Conservation (phyloP, 129 eudicot species). For the Artemisia tridentata region DNA sequence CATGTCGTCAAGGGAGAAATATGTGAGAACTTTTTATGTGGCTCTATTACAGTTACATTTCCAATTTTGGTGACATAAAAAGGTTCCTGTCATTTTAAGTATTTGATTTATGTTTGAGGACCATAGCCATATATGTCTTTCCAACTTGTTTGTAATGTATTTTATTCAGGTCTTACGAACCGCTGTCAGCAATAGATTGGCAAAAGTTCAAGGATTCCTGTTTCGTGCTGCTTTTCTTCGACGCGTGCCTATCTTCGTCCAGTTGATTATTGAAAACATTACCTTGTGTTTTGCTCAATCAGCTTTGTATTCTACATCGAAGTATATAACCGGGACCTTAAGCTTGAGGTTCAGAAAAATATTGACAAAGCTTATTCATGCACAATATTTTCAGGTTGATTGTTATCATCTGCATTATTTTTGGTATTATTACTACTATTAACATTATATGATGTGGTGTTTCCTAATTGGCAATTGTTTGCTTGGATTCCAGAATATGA, state of each 20-base stretch:
- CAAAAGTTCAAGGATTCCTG: conserved; percentile 96
- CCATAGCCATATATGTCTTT: conserved; percentile 12
- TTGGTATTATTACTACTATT: background rate
- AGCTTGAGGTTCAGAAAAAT: conserved; percentile 92
- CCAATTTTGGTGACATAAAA: background rate
- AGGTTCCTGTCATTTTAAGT: background rate
- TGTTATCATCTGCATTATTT: background rate
- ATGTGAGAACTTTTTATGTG: background rate
- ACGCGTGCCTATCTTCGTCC: conserved; percentile 88
- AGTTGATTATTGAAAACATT: conserved; percentile 85
- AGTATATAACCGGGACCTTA: conserved; percentile 94
- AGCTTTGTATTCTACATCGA: conserved; percentile 86
- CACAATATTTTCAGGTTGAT: conserved; percentile 88
- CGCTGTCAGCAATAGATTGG: conserved; percentile 97
- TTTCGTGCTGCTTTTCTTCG: conserved; percentile 99
- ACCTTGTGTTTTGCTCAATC: conserved; percentile 85
- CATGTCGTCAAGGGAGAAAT: conserved; percentile 1
- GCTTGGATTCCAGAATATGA: conserved; percentile 79
- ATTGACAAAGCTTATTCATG: conserved; percentile 87
- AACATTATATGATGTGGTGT: background rate
- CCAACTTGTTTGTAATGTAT: conserved; percentile 12
- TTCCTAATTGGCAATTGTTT: conserved; percentile 15
- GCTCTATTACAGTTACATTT: background rate
- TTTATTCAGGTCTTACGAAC: conserved; percentile 84
- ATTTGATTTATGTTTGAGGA: conserved; percentile 6